Evolutionary conservation across 2,329 filamentous ascomycete species (phyloP), one percentile per base, ranked within the genome.

Genomic region (Leptodontidium sp.): DNA sequence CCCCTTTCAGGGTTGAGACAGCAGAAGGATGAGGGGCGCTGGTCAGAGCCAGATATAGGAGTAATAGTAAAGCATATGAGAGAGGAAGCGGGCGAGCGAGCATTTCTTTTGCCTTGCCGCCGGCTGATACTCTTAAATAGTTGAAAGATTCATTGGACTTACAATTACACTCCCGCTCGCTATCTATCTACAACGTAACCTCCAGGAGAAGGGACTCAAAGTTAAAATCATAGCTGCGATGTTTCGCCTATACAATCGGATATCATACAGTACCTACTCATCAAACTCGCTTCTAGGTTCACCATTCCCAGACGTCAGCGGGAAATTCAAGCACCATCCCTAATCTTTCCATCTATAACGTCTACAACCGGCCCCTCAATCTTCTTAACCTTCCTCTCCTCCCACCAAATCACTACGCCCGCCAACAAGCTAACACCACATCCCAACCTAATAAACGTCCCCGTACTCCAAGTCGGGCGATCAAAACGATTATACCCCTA

Each of bases 401-500:
- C 71, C 71, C 66, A 71, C 68, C 64, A 70, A 66, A 71, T 73
- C 66, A 71, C 69, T 4, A 65, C 12, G 7, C 69, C 71, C 4
- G 70, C 66, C 49, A 65, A 17, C 24, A 70, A 61, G 61, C 69
- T 70, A 8, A 72, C 69, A 45, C 65, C 68, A 63, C 68, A 74
- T 15, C 69, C 71, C 21, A 72, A 59, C 2, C 43, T 66, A 52
- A 72, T 69, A 26, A 71, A 71, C 3, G 50, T 61, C 4, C 71
- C 71, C 9, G 70, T 71, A 12, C 59, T 58, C 71, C 73, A 73
- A 7, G 26, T 53, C 11, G 68, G 70, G 58, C 68, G 47, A 61
- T 70, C 38, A 47, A 72, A 64, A 15, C 69, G 49, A 50, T 71
- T 70, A 40, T 71, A 72, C 21, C 53, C 65, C 68, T 69, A 74